phyloP scores from a whole-genome alignment of 2,329 filamentous ascomycete genomes.

The Colletotrichum sublineola region DNA sequence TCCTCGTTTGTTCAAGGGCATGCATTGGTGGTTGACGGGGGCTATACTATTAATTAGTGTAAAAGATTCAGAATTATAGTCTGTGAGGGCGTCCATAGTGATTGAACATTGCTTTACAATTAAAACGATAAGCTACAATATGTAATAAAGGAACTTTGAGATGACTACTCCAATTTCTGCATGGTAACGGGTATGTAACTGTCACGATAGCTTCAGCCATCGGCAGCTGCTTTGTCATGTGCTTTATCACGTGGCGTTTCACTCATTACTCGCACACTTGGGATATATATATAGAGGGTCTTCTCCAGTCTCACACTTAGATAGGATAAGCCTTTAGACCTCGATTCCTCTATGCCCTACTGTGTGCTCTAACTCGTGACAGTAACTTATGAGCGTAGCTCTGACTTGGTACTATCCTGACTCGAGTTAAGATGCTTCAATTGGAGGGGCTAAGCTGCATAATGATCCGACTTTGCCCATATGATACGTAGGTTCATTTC shows the following conservation, averaged over 20 bases:
- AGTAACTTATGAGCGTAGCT: neutral
- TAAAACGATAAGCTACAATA: neutral
- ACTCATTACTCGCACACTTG: no score
- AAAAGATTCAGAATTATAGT: neutral
- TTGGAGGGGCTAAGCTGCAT: neutral
- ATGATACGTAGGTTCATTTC: neutral
- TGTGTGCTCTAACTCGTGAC: no score
- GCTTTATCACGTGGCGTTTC: no score
- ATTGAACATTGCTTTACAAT: no score
- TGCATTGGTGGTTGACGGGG: constrained; percentile 66
- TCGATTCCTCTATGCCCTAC: no score
- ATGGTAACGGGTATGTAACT: neutral
- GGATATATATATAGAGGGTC: no score
- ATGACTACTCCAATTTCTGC: neutral
- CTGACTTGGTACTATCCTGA: neutral
- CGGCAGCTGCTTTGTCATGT: no score
- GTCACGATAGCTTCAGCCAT: no score
- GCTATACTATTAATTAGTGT: constrained; percentile 61
- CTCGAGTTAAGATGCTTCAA: neutral
- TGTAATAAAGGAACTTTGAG: neutral
- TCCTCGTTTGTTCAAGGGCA: constrained; percentile 66
- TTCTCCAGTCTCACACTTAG: no score
- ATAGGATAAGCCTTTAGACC: no score
- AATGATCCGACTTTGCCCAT: neutral
- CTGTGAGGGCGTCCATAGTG: neutral